These are phyloP conservation scores for Stachybotrys chartarum DNA, from an alignment of 2,329 filamentous ascomycete species.

Conservation along the genomic window DNA sequence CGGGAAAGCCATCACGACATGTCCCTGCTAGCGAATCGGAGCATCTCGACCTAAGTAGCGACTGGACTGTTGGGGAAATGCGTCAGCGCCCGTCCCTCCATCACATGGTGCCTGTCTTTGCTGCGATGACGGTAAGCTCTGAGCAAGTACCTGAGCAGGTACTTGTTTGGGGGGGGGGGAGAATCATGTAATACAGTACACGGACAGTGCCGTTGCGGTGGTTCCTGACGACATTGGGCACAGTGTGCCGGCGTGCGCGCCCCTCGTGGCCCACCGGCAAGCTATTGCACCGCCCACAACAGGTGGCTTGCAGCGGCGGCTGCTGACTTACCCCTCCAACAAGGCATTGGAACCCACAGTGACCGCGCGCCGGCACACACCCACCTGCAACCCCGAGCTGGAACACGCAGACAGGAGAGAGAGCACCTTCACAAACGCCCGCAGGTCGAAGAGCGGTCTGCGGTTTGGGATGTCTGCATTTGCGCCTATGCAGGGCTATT, in stretches of 20 bases:
- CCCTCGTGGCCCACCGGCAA: neutral
- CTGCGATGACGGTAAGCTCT: no score
- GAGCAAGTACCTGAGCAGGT: no score
- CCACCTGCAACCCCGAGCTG: no score
- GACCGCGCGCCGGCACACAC: neutral
- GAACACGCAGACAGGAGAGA: no score
- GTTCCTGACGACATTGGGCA: neutral
- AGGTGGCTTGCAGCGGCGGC: neutral
- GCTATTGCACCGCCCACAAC: neutral
- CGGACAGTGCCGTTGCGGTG: neutral
- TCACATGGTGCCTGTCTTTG: neutral
- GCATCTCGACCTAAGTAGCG: neutral
- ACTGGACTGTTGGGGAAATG: neutral
- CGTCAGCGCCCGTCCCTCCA: neutral
- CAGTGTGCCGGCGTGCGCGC: neutral
- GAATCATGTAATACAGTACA: neutral
- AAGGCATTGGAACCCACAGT: neutral
- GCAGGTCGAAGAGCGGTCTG: neutral
- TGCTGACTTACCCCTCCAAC: neutral
- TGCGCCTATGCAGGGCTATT: neutral
- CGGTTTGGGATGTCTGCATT: neutral
- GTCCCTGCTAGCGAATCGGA: neutral
- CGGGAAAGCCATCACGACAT: neutral
- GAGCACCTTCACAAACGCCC: no score
- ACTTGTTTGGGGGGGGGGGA: no score